A percentile compares a stretch with the other conserved stretches of the same genome.
Conservation (phyloP, 768 basidiomycete genomes). For the Lentinula guzmanii region DNA sequence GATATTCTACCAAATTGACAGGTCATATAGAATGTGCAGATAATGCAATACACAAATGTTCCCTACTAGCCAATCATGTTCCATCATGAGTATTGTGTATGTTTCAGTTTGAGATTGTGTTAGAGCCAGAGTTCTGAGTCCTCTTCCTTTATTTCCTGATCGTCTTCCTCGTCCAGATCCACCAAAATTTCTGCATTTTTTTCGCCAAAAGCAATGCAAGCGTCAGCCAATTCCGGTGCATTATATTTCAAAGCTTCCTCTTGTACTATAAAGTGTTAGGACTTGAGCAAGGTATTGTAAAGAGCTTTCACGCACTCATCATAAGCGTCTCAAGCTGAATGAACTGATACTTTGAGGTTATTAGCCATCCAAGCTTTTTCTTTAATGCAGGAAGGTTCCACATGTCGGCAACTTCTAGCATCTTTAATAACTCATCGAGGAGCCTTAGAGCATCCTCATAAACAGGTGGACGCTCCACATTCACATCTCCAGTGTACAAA, state of each 20-base stretch:
- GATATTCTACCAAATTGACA: too few relatives aligned
- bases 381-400: neutral
- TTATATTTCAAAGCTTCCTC: neutral
- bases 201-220: neutral
- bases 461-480: neutral
- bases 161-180: neutral
- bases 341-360: conserved; percentile 1
- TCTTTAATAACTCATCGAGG: neutral
- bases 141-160: too few relatives aligned
- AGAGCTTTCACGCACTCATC: neutral
- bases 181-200: neutral
- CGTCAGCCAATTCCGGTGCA: neutral
- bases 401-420: neutral
- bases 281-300: neutral
- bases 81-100: too few relatives aligned
- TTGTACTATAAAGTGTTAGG: neutral
- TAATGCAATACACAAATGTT: too few relatives aligned
- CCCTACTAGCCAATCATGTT: too few relatives aligned
- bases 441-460: neutral
- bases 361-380: neutral
- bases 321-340: conserved; percentile 1
- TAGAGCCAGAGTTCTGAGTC: too few relatives aligned
- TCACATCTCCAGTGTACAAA: conserved; percentile 1
- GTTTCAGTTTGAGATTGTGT: too few relatives aligned
- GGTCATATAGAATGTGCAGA: too few relatives aligned